Evolutionary conservation across 2,329 filamentous ascomycete genomes (phyloP).

Genomic region (Eutypa lata): DNA sequence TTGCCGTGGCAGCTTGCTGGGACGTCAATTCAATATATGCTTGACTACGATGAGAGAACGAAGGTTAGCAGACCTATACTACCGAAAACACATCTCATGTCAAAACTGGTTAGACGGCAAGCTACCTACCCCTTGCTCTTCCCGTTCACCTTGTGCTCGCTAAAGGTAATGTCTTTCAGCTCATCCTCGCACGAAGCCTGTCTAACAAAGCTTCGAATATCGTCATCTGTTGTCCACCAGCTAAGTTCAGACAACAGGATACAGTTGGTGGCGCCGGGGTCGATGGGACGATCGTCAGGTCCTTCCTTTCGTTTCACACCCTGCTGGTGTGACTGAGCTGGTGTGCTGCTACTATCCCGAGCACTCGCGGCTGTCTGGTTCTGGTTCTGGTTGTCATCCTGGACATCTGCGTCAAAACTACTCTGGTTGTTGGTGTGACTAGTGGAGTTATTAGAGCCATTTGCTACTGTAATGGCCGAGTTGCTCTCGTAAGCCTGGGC

Average conservation of each 20-base stretch:
- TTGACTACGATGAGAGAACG: conserved; percentile 43
- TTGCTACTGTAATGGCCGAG: conserved; percentile 38
- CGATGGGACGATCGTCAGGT: conserved; percentile 56
- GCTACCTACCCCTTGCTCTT: conserved; percentile 88
- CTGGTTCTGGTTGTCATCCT: conserved; percentile 35
- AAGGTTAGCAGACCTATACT: background rate
- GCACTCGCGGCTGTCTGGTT: too few species aligned
- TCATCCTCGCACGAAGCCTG: conserved; percentile 79
- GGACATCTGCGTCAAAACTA: conserved; percentile 20
- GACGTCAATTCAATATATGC: conserved; percentile 84
- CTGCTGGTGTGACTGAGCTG: conserved; percentile 41
- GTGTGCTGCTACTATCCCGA: conserved; percentile 29
- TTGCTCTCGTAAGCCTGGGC: conserved; percentile 36
- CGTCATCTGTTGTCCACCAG: conserved; percentile 97
- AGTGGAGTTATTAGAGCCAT: conserved; percentile 25
- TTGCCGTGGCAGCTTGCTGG: conserved; percentile 78
- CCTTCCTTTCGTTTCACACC: conserved; percentile 60
- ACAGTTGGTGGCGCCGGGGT: conserved; percentile 62
- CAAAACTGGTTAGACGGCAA: background rate
- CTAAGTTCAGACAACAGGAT: conserved; percentile 85
- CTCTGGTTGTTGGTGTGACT: conserved; percentile 15
- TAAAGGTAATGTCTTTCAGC: conserved; percentile 90
- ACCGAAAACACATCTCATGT: background rate
- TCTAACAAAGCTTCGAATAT: conserved; percentile 82
- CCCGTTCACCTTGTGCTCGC: conserved; percentile 97